These are phyloP conservation scores for Russula dissimulans DNA, from an alignment of 768 basidiomycete species.

Conservation along the genomic window DNA sequence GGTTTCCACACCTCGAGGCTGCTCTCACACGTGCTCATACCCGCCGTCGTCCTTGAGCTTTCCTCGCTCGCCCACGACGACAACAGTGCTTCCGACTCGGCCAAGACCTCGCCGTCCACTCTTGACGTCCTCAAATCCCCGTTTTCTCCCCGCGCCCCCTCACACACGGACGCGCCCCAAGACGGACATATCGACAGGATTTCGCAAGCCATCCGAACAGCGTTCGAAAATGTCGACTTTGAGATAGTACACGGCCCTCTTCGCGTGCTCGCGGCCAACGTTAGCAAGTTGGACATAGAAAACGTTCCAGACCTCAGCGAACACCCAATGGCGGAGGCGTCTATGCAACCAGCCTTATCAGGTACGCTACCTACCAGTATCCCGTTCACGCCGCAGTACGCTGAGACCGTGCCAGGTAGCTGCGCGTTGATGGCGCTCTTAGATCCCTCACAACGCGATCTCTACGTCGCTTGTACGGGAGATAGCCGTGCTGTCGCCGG, in stretches of 20 bases:
- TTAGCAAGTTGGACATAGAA: slow-evolving; percentile 42
- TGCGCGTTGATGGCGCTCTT: slow-evolving; percentile 86
- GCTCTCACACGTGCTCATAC: slow-evolving; percentile 76
- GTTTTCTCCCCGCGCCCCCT: slow-evolving; percentile 24
- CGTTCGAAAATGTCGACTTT: slow-evolving; percentile 77
- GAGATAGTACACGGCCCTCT: slow-evolving; percentile 76
- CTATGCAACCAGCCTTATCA: slow-evolving; percentile 79
- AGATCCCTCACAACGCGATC: slow-evolving; percentile 70
- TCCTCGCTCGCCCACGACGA: slow-evolving; percentile 39
- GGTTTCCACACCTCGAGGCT: slow-evolving; percentile 79
- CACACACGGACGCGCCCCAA: slow-evolving; percentile 25
- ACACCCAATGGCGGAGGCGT: slow-evolving; percentile 58
- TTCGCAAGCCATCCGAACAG: slow-evolving; percentile 58
- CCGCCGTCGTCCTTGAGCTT: slow-evolving; percentile 73
- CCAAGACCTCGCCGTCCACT: slow-evolving; percentile 23
- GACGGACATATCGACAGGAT: slow-evolving; percentile 45
- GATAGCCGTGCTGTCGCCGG: slow-evolving; percentile 96
- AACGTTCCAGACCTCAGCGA: slow-evolving; percentile 55
- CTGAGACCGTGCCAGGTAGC: slow-evolving; percentile 45
- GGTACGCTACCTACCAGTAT: slow-evolving; percentile 32
- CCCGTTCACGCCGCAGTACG: background rate
- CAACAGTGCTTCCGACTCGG: slow-evolving; percentile 9
- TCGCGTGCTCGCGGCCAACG: slow-evolving; percentile 50
- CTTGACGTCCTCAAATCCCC: slow-evolving; percentile 34
- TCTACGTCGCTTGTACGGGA: slow-evolving; percentile 89